Evolutionary conservation across 2,329 filamentous ascomycete species (phyloP), one percentile per base, ranked within the genome.

Genomic region (Orbilia brochopaga): DNA sequence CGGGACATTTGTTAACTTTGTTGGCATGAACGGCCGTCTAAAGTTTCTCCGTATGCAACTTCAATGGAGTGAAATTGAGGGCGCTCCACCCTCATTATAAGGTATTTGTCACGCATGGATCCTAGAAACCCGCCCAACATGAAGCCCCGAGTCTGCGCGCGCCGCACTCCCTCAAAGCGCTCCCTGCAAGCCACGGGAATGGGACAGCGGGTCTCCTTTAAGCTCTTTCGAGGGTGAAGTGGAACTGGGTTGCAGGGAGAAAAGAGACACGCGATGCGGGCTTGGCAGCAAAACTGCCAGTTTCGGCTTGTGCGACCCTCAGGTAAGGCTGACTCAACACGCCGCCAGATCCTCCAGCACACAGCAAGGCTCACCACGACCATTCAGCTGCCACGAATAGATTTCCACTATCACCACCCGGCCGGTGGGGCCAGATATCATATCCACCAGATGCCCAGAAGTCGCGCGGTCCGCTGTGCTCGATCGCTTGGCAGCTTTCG

Each of bases 261-360:
- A n/a, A n/a, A 32, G 27, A 32, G 27, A n/a, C n/a, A n/a, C 27
- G 27, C 27, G 66, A 21, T 42, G 37, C 17, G 51, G 24, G 27
- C 66, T 64, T 70, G 66, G 66, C 66, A 42, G 3, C 15, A 51
- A 51, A 51, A 51, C 23, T 60, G 58, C 53, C 52, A 24, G 15
- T 10, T 60, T 63, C 52, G 10, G 57, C 46, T 53, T 60, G 54
- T 64, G 54, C 37, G 32, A 64, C 59, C 3, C 50, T 70, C 66
- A 70, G 66, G 66, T 70, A 64, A 70, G 66, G 66, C 66, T 64
- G 59, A 70, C 66, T 70, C 66, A 70, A 70, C 58, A 59, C 66
- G 58, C 15, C 19, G 11, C 53, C 23, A 24, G 35, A 58, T 54
- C 56, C 56, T 56, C 56, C 35, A 59, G 27, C 15, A 15, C 56